Evolutionary conservation across 139 green algal genomes (phyloP).

Genomic region (Coccomyxa sp.): DNA sequence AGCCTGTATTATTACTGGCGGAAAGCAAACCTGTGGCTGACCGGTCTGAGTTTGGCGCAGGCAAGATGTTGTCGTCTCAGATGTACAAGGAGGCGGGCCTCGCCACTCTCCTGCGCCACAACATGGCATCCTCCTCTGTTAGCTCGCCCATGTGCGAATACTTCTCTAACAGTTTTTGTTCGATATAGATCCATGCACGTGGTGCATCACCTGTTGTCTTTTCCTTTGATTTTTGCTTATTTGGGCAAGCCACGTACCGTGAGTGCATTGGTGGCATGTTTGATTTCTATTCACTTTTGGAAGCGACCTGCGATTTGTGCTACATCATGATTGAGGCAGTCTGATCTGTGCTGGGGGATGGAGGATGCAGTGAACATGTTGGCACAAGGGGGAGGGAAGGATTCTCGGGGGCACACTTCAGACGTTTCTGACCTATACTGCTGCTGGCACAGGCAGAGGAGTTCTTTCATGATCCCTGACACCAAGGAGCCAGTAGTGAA

Average conservation of each 20-base stretch:
- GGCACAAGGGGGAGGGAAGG: not conserved
- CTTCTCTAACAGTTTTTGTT: no score
- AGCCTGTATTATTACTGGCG: no score
- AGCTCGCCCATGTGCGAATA: constrained; percentile 10
- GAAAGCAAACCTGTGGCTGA: no score
- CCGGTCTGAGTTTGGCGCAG: not conserved
- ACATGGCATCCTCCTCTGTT: constrained; percentile 1
- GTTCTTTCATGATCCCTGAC: constrained; percentile 16
- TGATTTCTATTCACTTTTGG: no score
- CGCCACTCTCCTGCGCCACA: constrained; percentile 22
- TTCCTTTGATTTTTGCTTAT: no score
- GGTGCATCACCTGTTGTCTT: no score
- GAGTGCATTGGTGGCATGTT: no score
- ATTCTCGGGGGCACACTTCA: not conserved
- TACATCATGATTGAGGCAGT: no score
- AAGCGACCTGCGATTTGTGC: no score
- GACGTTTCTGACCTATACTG: not conserved
- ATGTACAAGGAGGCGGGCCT: constrained; percentile 44
- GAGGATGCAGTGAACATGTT: not conserved
- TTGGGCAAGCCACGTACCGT: no score
- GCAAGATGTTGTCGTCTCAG: constrained; percentile 44
- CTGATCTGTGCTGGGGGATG: no score
- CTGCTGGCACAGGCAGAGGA: constrained; percentile 4
- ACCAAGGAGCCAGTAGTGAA: constrained; percentile 8
- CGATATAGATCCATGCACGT: no score